phyloP scores from a whole-genome alignment of 495 filamentous ascomycete species.

The Daldinia vernicosa region DNA sequence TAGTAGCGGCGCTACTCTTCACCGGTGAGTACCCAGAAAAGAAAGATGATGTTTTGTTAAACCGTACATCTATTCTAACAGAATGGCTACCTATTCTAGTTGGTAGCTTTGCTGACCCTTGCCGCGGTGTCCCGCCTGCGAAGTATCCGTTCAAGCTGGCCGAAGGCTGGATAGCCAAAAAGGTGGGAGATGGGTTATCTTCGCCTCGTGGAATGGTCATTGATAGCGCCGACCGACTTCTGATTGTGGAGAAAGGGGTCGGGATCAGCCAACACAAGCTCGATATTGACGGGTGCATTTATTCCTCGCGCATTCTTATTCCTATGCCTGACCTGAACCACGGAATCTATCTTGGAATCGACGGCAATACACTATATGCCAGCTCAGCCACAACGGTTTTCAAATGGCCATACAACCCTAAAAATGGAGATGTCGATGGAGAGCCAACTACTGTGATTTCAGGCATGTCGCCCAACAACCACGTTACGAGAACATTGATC shows the following conservation, averaged over 20 bases:
- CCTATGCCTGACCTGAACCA: conserved; percentile 55
- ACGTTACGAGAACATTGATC: conserved; percentile 70
- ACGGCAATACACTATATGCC: conserved; percentile 71
- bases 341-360: conserved; percentile 69
- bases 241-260: conserved; percentile 64
- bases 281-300: conserved; percentile 53
- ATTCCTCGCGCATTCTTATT: conserved; percentile 15
- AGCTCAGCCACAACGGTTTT: conserved; percentile 65
- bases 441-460: conserved; percentile 58
- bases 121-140: conserved; percentile 38
- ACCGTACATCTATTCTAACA: background rate
- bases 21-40: conserved; percentile 8
- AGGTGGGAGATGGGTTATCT: conserved; percentile 63
- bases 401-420: conserved; percentile 68
- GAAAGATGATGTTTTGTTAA: background rate
- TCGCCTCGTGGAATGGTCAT: conserved; percentile 68
- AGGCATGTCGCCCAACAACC: conserved; percentile 67
- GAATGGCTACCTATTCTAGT: background rate
- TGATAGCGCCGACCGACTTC: conserved; percentile 65
- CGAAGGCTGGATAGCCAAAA: conserved; percentile 63
- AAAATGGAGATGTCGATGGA: conserved; percentile 50
- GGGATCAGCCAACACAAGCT: conserved; percentile 66
- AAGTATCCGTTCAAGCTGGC: conserved; percentile 60
- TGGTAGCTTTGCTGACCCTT: conserved; percentile 30
- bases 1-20: background rate